Base-by-base conservation (phyloP, 345 rosid genomes). In the Hibiscus tridactylites region DNA sequence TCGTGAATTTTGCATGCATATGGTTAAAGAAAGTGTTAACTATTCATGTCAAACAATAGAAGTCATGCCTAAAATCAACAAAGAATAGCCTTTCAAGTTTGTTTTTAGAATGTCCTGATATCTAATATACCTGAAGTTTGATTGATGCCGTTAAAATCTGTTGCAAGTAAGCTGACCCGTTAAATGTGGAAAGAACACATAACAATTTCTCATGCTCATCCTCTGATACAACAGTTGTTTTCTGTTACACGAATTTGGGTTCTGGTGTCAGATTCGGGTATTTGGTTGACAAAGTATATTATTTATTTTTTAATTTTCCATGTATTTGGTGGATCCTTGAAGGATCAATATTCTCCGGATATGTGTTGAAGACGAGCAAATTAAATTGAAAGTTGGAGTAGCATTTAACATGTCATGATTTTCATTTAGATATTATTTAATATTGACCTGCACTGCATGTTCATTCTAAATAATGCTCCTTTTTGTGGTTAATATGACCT, bases 401-500 rank as follows among this genome's bases (percentile, higher is more conserved):
- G 12, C 4, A 39, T 42, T 56, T 59, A 39, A 37, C 50, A 21
- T 29, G 28, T 46, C 60, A 6, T 47, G 26, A 5, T 11, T 47
- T 17, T 54, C 29, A 9, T 73, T 65, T 33, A 54, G 4, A 28
- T 21, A 49, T 35, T 8, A 64, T 53, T 19, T 42, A 5, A 8
- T 11, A 6, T 57, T 44, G 44, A 19, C 52, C 26, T 16, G 21
- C 17, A 9, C 52, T 16, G 35, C 68, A 6, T 42, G 54, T 75
- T 47, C 19, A 6, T 54, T 53, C 8, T 50, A 6, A 19, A 53
- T 53, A 63, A 52, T 21, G n/a, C 13, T 2, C 15, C 21, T 64
- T 50, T 19, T 16, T 4, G 61, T 69, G 79, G 33, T 79, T 68
- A 68, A 82, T 64, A 39, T 28, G 16, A 11, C 69, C 35, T 76